A percentile compares a stretch with the other conserved stretches of the same genome.
phyloP scores from a whole-genome alignment of 2,329 filamentous ascomycete genomes.

The Nothophoma quercina region DNA sequence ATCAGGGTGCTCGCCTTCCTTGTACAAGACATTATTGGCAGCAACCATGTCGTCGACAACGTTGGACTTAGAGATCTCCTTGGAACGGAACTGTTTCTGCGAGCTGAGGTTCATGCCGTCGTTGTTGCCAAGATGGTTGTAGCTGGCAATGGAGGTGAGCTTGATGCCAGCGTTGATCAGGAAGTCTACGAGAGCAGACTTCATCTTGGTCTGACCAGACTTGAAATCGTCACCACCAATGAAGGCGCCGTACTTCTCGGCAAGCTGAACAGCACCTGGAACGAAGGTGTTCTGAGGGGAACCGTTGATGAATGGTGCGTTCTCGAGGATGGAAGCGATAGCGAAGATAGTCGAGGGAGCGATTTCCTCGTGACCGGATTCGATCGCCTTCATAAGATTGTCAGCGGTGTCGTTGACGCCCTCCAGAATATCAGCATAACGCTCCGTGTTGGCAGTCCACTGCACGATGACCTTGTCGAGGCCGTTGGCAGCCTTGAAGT shows the following conservation, averaged over 20 bases:
- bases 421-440: slow-evolving; percentile 84
- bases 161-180: slow-evolving; percentile 98
- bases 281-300: slow-evolving; percentile 99
- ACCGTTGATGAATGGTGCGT: slow-evolving; percentile 95
- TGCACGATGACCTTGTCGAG: slow-evolving; percentile 97
- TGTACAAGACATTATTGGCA: slow-evolving; percentile 90
- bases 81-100: slow-evolving; percentile 97
- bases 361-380: slow-evolving; percentile 87
- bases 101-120: slow-evolving; percentile 98
- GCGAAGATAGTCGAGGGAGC: slow-evolving; percentile 95
- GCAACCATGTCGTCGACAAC: slow-evolving; percentile 99
- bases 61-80: slow-evolving; percentile 99
- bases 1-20: slow-evolving; percentile 91
- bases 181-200: slow-evolving; percentile 98
- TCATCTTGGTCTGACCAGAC: slow-evolving; percentile 99
- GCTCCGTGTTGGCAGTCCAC: slow-evolving; percentile 99
- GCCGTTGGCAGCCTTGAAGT: slow-evolving; percentile 85
- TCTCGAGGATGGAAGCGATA: slow-evolving; percentile 90
- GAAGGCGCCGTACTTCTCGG: slow-evolving; percentile 85
- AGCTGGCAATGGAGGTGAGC: slow-evolving; percentile 96
- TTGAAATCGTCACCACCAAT: slow-evolving; percentile 99
- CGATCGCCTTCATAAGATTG: slow-evolving; percentile 88
- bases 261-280: slow-evolving; percentile 87
- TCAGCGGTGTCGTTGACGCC: slow-evolving; percentile 97
- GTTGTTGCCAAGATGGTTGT: slow-evolving; percentile 99